Percentiles rank a stretch among this genome's conserved stretches.
phyloP scores from a whole-genome alignment of 192 early-diverging fungal species.

The Helicostylum pulchrum region DNA sequence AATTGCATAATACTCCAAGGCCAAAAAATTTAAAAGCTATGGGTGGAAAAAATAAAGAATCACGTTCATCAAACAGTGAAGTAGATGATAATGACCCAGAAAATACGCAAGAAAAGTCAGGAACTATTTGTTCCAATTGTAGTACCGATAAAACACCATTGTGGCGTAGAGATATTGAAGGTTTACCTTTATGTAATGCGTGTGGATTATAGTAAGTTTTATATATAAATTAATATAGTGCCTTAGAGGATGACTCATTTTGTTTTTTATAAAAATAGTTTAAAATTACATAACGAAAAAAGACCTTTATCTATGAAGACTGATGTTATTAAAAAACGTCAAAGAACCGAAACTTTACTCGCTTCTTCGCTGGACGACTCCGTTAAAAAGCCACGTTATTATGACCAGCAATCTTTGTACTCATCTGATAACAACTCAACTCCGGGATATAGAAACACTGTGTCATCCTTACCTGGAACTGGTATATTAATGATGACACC shows the following conservation, averaged over 20 bases:
- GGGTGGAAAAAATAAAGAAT: conserved; percentile 42
- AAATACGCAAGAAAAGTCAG: conserved; percentile 16
- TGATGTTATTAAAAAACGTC: conserved; percentile 35
- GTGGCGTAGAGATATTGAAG: conserved; percentile 79
- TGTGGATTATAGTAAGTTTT: conserved; percentile 52
- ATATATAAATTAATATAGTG: not conserved
- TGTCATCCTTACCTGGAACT: conserved; percentile 4
- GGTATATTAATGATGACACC: conserved; percentile 10
- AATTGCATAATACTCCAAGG: conserved; percentile 80
- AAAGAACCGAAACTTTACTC: conserved; percentile 20
- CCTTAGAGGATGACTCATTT: not conserved
- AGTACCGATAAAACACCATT: conserved; percentile 84
- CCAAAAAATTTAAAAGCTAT: conserved; percentile 77
- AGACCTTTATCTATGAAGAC: conserved; percentile 37
- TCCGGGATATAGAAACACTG: conserved; percentile 1
- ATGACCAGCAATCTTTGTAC: conserved; percentile 5
- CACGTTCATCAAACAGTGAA: not conserved
- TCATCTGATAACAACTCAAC: not conserved
- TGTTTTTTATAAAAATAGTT: conserved; percentile 2
- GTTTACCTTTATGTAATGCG: conserved; percentile 54
- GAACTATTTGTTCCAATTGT: conserved; percentile 66
- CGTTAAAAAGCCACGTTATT: conserved; percentile 4
- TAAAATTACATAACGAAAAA: conserved; percentile 37
- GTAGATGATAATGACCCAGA: conserved; percentile 21
- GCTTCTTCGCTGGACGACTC: not conserved